A percentile compares a stretch with the other conserved stretches of the same genome.
Evolutionary conservation across 192 early-diverging fungal species (phyloP).

Genomic region (Gryganskiella cystojenkinii): DNA sequence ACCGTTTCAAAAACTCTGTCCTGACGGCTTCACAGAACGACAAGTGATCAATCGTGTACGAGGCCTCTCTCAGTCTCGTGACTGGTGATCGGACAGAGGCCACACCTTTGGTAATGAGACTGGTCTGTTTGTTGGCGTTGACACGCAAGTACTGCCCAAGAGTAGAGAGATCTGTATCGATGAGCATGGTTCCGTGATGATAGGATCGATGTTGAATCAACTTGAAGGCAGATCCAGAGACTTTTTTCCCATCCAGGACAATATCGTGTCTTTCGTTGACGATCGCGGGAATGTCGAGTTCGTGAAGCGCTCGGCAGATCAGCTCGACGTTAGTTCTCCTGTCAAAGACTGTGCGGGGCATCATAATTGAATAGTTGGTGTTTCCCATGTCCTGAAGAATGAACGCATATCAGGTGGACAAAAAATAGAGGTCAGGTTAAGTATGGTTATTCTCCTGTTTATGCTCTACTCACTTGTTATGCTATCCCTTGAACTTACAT

Average conservation of each 20-base stretch:
- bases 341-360: constrained; percentile 88
- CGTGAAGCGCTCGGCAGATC: constrained; percentile 77
- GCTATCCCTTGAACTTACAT: constrained; percentile 61
- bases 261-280: constrained; percentile 94
- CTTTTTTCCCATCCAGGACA: constrained; percentile 82
- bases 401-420: not conserved
- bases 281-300: constrained; percentile 80
- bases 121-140: constrained; percentile 53
- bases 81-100: constrained; percentile 91
- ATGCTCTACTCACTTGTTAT: not conserved
- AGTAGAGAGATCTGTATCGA: constrained; percentile 80
- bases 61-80: constrained; percentile 82
- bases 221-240: constrained; percentile 96
- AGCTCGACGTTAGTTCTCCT: constrained; percentile 80
- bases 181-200: constrained; percentile 99
- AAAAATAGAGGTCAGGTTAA: constrained; percentile 14
- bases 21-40: constrained; percentile 83
- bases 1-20: constrained; percentile 73
- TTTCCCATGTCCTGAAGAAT: constrained; percentile 87
- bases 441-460: not conserved
- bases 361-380: constrained; percentile 93
- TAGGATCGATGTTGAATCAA: constrained; percentile 85
- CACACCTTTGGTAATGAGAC: constrained; percentile 87
- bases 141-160: constrained; percentile 38
- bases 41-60: constrained; percentile 84